These are phyloP conservation scores for Dichotomocladium elegans DNA, from an alignment of 371 early-diverging fungal genomes.

Conservation along the genomic window DNA sequence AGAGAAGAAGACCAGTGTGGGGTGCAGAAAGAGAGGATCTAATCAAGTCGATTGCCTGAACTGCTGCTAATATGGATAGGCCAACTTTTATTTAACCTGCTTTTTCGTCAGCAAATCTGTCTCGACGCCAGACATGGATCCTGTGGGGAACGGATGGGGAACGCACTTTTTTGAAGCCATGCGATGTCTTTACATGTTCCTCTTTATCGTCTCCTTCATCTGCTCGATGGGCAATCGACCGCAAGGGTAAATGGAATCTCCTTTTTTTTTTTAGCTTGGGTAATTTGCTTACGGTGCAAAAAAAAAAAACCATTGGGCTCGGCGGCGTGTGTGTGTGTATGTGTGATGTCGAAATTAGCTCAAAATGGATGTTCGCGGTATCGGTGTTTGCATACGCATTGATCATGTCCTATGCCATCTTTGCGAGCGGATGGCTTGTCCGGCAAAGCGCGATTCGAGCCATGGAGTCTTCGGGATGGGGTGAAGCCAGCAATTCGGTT, in stretches of 20 bases:
- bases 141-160: conserved; percentile 57
- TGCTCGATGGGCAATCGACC: conserved; percentile 83
- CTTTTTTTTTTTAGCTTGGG: no score
- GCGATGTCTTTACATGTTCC: conserved; percentile 58
- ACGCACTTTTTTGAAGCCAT: conserved; percentile 43
- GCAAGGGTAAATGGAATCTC: conserved; percentile 69
- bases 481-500: conserved; percentile 1
- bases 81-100: conserved; percentile 77
- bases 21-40: neutral
- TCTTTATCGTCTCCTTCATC: conserved; percentile 68
- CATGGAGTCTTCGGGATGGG: conserved; percentile 18
- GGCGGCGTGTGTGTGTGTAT: neutral
- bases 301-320: no score
- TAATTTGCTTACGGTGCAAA: no score
- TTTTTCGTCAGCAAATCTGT: conserved; percentile 63
- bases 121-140: conserved; percentile 28
- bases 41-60: no score
- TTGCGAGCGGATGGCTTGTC: conserved; percentile 48
- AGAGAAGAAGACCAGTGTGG: conserved; percentile 18
- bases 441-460: conserved; percentile 30
- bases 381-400: conserved; percentile 49
- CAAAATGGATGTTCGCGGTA: conserved; percentile 50
- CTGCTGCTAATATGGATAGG: conserved; percentile 42
- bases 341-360: conserved; percentile 21
- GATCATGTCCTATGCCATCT: conserved; percentile 56